These are phyloP conservation scores for Eucalyptus sp. DNA, from an alignment of 345 rosid species.

Conservation along the genomic window DNA sequence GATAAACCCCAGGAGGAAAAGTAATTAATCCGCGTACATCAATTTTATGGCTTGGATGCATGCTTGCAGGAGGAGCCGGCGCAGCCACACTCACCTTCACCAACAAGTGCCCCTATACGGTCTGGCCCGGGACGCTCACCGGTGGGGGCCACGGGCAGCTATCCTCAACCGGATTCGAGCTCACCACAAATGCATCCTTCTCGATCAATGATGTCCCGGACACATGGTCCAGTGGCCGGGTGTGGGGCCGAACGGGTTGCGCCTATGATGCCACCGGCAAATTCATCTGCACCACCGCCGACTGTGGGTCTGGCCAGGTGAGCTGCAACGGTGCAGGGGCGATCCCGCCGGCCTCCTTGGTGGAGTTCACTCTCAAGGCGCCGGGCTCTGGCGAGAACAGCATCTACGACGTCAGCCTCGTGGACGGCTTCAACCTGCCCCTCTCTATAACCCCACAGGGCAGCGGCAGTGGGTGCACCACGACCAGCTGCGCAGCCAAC, in stretches of 20 bases:
- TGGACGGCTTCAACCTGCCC: too few relatives aligned
- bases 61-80: not conserved
- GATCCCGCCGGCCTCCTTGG: not conserved
- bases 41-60: not conserved
- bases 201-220: not conserved
- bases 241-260: not conserved
- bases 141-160: not conserved
- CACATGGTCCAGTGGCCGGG: not conserved
- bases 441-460: too few relatives aligned
- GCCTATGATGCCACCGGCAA: not conserved
- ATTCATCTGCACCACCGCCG: fast-evolving
- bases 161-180: not conserved
- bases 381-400: not conserved
- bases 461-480: too few relatives aligned
- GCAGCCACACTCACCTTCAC: not conserved
- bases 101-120: not conserved
- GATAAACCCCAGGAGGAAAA: too few relatives aligned
- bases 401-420: not conserved
- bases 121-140: not conserved
- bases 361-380: not conserved
- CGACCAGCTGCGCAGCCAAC: too few relatives aligned
- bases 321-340: not conserved
- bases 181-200: fast-evolving
- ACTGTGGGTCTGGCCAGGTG: not conserved
- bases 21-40: too few relatives aligned